Evolutionary conservation across 345 rosid species (phyloP).

Genomic region (Punica granatum): DNA sequence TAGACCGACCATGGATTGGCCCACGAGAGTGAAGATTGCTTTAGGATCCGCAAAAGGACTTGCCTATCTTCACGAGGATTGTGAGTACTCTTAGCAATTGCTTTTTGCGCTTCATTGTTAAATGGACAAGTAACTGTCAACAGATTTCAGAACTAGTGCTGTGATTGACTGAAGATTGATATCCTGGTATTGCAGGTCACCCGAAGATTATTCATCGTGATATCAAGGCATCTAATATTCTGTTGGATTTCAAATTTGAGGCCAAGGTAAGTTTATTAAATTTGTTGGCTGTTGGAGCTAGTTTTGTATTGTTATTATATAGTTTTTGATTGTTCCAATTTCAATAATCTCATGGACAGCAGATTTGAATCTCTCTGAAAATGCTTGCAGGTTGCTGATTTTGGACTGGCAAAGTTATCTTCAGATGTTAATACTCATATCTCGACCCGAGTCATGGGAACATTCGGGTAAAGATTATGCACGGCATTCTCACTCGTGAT

Average conservation of each 20-base stretch:
- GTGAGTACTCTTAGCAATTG: constrained; percentile 31
- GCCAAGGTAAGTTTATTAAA: constrained; percentile 46
- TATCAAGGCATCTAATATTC: constrained; percentile 82
- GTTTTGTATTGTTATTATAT: neutral
- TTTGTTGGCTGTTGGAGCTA: neutral
- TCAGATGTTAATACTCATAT: constrained; percentile 83
- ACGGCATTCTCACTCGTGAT: neutral
- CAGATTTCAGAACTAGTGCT: neutral
- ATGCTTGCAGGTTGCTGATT: constrained; percentile 72
- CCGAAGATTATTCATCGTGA: constrained; percentile 94
- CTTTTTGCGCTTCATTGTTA: neutral
- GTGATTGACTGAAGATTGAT: neutral
- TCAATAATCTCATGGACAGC: neutral
- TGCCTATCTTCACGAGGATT: constrained; percentile 96
- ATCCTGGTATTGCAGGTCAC: constrained; percentile 44
- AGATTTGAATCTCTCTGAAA: neutral
- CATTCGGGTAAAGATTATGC: constrained; percentile 64
- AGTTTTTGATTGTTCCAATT: neutral
- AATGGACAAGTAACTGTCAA: neutral
- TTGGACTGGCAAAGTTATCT: constrained; percentile 80
- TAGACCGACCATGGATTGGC: constrained; percentile 74
- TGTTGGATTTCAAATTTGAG: constrained; percentile 77
- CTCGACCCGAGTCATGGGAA: constrained; percentile 96
- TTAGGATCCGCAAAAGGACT: constrained; percentile 91
- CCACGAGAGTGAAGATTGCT: constrained; percentile 66